A percentile compares a stretch with the other conserved stretches of the same genome.
These are phyloP conservation scores for Dendrocalamus sinicus DNA, from an alignment of 176 grass and related monocot genomes.

Conservation along the genomic window DNA sequence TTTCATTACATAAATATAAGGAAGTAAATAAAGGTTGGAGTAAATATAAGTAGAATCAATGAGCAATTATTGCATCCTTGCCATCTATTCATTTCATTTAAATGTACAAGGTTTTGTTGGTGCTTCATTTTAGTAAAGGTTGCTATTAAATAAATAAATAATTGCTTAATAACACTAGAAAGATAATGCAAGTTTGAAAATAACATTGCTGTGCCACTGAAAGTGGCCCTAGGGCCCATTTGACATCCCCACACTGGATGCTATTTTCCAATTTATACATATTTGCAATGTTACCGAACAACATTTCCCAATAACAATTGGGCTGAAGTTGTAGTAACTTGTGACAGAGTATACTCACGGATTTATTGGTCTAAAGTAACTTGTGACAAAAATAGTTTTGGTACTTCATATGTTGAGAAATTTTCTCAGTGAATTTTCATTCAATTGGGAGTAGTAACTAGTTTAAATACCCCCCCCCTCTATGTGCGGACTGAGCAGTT, in stretches of 20 bases:
- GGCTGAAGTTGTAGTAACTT: neutral
- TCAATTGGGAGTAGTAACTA: neutral
- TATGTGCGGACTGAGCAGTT: neutral
- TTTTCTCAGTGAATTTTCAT: neutral
- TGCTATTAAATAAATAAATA: neutral
- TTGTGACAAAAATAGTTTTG: neutral
- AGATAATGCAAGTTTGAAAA: neutral
- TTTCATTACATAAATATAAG: neutral
- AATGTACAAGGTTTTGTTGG: neutral
- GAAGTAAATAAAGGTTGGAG: neutral
- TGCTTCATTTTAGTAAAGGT: slow-evolving; percentile 35
- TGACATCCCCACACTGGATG: neutral
- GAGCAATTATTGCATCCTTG: neutral
- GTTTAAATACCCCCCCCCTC: neutral
- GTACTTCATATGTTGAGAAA: neutral
- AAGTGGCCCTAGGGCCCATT: neutral
- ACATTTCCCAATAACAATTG: neutral
- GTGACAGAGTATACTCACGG: neutral
- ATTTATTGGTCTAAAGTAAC: neutral
- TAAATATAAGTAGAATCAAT: neutral
- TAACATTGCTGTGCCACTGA: slow-evolving; percentile 8
- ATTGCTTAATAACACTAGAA: neutral
- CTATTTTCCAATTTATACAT: neutral
- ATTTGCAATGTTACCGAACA: neutral
- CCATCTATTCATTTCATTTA: neutral